phyloP scores from a whole-genome alignment of 345 rosid genomes.

The Arabidopsis suecica region DNA sequence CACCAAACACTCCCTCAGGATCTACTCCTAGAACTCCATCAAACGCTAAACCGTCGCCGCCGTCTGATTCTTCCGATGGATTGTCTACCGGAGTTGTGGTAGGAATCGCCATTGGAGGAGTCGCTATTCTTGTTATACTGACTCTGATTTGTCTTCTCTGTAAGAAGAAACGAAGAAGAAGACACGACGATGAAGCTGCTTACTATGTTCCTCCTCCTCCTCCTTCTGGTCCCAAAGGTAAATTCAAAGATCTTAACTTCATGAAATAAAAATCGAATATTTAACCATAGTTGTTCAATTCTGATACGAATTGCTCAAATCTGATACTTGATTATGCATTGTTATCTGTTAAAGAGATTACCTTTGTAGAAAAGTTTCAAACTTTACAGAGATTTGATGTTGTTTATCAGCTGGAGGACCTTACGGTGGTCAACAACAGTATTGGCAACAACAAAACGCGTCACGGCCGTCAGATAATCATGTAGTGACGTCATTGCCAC shows the following conservation, averaged over 20 bases:
- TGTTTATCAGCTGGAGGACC: slow-evolving; percentile 55
- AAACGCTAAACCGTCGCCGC: slow-evolving; percentile 39
- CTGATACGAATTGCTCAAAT: neutral
- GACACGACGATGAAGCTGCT: slow-evolving; percentile 52
- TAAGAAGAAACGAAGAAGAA: slow-evolving; percentile 60
- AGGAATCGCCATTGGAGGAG: slow-evolving; percentile 71
- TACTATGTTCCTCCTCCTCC: slow-evolving; percentile 64
- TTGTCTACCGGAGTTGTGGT: slow-evolving; percentile 66
- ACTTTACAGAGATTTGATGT: slow-evolving; percentile 11
- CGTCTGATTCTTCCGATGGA: slow-evolving; percentile 42
- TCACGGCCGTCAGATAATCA: slow-evolving; percentile 54
- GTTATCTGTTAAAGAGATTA: neutral
- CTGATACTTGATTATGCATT: neutral
- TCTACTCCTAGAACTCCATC: slow-evolving; percentile 40
- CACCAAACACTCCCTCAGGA: slow-evolving; percentile 22
- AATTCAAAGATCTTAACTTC: neutral
- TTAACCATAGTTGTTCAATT: neutral
- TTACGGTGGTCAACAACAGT: slow-evolving; percentile 59
- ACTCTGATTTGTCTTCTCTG: slow-evolving; percentile 61
- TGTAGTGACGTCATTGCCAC: slow-evolving; percentile 40
- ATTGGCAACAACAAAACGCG: slow-evolving; percentile 76
- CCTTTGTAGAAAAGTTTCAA: slow-evolving; percentile 3
- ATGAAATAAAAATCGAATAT: slow-evolving; percentile 1
- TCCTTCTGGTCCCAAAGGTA: slow-evolving; percentile 44
- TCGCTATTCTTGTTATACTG: slow-evolving; percentile 50